A percentile compares a stretch with the other conserved stretches of the same genome.
phyloP scores from a whole-genome alignment of 257 asterid species.

The Salvia miltiorrhiza region DNA sequence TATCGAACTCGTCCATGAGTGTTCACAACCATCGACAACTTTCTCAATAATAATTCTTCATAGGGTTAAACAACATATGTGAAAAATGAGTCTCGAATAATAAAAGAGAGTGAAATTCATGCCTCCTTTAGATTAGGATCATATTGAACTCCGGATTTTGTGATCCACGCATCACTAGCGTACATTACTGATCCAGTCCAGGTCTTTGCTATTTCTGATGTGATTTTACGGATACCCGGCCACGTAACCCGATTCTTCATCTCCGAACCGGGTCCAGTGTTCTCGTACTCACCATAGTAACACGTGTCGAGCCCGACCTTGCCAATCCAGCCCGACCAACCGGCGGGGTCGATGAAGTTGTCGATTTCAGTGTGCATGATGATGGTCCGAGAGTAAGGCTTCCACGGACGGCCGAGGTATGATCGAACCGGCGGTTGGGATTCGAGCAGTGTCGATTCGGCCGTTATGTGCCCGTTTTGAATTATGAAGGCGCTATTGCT shows the following conservation, averaged over 20 bases:
- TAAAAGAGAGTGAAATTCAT: too few species aligned
- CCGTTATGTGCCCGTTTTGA: constrained; percentile 36
- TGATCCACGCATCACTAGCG: constrained; percentile 26
- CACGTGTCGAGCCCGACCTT: constrained; percentile 15
- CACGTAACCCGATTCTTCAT: constrained; percentile 25
- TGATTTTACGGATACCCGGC: constrained; percentile 28
- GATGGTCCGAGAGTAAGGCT: constrained; percentile 38
- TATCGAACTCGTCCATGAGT: not conserved
- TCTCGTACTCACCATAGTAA: constrained; percentile 37
- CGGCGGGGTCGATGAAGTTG: constrained; percentile 29
- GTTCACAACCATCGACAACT: not conserved
- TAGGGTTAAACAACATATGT: not conserved
- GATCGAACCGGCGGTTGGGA: constrained; percentile 6
- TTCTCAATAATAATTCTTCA: not conserved
- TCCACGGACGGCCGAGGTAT: constrained; percentile 60
- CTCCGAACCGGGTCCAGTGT: constrained; percentile 42
- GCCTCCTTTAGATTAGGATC: too few species aligned
- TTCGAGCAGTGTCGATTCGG: constrained; percentile 22
- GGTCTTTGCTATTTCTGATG: constrained; percentile 17
- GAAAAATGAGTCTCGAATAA: too few species aligned
- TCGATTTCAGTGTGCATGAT: constrained; percentile 31
- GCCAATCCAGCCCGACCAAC: constrained; percentile 46
- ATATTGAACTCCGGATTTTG: not conserved
- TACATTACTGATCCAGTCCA: constrained; percentile 12
- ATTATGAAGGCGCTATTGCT: constrained; percentile 31